Percentiles rank a stretch among this genome's conserved stretches.
phyloP scores from a whole-genome alignment of 331 rosid genomes.

The Spiraea crenata region DNA sequence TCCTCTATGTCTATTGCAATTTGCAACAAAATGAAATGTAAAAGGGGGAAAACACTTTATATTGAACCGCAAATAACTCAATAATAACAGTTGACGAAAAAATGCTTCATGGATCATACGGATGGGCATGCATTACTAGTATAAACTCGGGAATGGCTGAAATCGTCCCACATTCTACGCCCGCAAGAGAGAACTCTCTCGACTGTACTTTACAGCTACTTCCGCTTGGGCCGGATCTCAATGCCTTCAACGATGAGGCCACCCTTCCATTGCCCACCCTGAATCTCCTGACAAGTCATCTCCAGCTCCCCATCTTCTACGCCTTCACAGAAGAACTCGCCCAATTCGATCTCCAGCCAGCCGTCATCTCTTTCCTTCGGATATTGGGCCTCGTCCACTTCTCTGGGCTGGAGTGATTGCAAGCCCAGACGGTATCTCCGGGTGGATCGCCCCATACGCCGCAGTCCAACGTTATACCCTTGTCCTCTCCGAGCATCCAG shows the following conservation, averaged over 20 bases:
- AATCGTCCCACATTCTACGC: too few relatives aligned
- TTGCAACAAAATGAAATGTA: neutral
- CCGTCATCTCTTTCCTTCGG: conserved; percentile 51
- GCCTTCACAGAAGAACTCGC: conserved; percentile 44
- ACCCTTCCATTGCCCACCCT: conserved; percentile 43
- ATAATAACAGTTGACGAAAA: too few relatives aligned
- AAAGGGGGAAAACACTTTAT: neutral
- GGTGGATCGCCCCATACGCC: conserved; percentile 18
- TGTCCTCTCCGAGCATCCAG: conserved; percentile 27
- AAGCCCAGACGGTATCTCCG: neutral
- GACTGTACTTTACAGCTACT: neutral
- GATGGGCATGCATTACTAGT: neutral
- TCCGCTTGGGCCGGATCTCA: conserved; percentile 53
- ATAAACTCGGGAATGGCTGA: too few relatives aligned
- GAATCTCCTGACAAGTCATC: conserved; percentile 45
- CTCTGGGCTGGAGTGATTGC: neutral
- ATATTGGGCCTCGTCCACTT: neutral
- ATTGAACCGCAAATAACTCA: neutral
- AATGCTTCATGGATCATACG: neutral
- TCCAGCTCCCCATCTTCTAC: conserved; percentile 46
- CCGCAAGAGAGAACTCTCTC: too few relatives aligned
- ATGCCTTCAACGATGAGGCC: conserved; percentile 65
- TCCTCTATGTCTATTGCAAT: neutral
- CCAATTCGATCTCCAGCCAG: conserved; percentile 65
- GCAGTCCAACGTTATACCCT: conserved; percentile 25